Percentiles rank a stretch among this genome's conserved stretches.
Conservation (phyloP, 177 flowering plant species). For the Telopea speciosissima region DNA sequence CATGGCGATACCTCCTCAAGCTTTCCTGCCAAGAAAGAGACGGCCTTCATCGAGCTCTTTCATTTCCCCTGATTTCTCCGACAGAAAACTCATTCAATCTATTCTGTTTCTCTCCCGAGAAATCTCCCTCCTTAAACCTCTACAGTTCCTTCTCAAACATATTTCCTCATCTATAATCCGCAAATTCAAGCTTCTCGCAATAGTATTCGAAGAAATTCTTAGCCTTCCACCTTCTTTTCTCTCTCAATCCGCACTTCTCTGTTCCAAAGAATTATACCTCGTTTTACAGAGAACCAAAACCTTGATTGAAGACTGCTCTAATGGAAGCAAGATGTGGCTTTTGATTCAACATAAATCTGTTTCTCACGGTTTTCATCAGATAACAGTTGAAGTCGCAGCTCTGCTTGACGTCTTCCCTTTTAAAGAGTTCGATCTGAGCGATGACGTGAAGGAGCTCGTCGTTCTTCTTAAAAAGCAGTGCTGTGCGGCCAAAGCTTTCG, state of each 20-base stretch:
- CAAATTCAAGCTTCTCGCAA: conserved; percentile 37
- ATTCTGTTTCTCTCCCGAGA: conserved; percentile 45
- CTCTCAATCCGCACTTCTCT: conserved; percentile 41
- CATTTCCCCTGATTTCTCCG: conserved; percentile 44
- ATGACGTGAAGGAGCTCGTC: conserved; percentile 56
- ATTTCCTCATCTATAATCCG: conserved; percentile 44
- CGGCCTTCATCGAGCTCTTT: conserved; percentile 52
- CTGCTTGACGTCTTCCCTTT: conserved; percentile 62
- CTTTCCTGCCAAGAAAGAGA: conserved; percentile 51
- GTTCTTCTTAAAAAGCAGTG: conserved; percentile 51
- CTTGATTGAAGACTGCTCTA: conserved; percentile 44
- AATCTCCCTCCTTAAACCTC: conserved; percentile 35
- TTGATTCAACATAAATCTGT: conserved; percentile 37
- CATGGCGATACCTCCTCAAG: conserved; percentile 48
- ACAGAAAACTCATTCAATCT: conserved; percentile 37
- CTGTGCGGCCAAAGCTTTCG: conserved; percentile 15
- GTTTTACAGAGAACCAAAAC: conserved; percentile 52
- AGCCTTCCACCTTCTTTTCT: conserved; percentile 11
- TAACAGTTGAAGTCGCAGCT: conserved; percentile 54
- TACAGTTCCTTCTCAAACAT: conserved; percentile 31
- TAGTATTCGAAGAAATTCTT: conserved; percentile 55
- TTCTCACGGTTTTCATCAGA: conserved; percentile 45
- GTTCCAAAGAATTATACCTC: conserved; percentile 69
- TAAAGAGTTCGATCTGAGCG: conserved; percentile 27
- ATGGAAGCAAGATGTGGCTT: conserved; percentile 57